These are phyloP conservation scores for Narthecium ossifragum DNA, from an alignment of 106 monocot genomes.

Conservation along the genomic window DNA sequence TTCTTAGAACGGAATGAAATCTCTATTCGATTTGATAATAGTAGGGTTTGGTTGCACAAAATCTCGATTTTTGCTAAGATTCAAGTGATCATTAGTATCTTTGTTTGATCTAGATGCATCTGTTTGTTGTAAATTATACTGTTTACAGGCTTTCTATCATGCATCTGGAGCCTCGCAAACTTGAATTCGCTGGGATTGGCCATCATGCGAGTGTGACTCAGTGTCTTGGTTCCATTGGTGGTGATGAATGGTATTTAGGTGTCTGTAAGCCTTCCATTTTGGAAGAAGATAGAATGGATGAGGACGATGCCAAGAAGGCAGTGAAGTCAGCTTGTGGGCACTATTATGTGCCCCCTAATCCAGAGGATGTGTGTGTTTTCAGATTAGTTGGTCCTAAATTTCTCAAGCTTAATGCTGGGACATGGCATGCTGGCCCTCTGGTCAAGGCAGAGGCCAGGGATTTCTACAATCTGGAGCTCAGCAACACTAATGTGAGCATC, in stretches of 20 bases:
- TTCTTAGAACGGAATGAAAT: background rate
- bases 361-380: slow-evolving; percentile 65
- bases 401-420: slow-evolving; percentile 77
- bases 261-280: slow-evolving; percentile 73
- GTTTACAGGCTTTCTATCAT: slow-evolving; percentile 92
- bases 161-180: slow-evolving; percentile 59
- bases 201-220: slow-evolving; percentile 98
- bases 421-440: slow-evolving; percentile 94
- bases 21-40: no score
- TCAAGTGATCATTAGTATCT: no score
- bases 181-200: slow-evolving; percentile 62
- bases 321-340: slow-evolving; percentile 52
- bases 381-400: slow-evolving; percentile 67
- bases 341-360: slow-evolving; percentile 61
- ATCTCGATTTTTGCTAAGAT: no score
- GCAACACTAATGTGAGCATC: slow-evolving; percentile 77
- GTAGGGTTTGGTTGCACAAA: no score
- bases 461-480: slow-evolving; percentile 96
- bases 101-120: no score
- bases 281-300: slow-evolving; percentile 13
- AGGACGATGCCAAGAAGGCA: slow-evolving; percentile 8
- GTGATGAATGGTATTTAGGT: slow-evolving; percentile 79
- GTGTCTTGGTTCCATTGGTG: slow-evolving; percentile 80
- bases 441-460: slow-evolving; percentile 64
- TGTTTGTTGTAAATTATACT: no score